Conservation (phyloP, 768 basidiomycete species). For the Phylloporus arenicola region DNA sequence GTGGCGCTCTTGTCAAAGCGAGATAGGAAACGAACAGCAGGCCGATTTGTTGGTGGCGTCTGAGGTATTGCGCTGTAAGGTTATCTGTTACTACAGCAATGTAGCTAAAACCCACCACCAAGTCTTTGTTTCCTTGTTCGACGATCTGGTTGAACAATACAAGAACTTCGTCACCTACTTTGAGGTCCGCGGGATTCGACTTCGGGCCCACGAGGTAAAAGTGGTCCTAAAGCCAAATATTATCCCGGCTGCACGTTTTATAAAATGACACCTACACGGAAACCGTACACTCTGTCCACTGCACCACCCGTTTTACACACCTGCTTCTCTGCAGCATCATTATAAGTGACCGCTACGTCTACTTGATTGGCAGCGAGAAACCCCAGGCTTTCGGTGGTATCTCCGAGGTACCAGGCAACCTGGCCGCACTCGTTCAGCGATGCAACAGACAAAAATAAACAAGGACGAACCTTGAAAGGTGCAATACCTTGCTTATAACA, state of each 20-base stretch:
- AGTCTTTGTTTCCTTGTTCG: slow-evolving; percentile 38
- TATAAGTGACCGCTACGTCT: slow-evolving; percentile 51
- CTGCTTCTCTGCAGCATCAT: slow-evolving; percentile 44
- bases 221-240: slow-evolving; percentile 36
- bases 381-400: slow-evolving; percentile 47
- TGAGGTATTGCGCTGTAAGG: slow-evolving; percentile 7
- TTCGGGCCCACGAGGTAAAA: slow-evolving; percentile 47
- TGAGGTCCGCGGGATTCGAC: slow-evolving; percentile 42
- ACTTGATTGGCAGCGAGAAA: slow-evolving; percentile 38
- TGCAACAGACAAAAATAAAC: slow-evolving; percentile 19
- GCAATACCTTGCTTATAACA: slow-evolving; percentile 12
- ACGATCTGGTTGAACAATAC: slow-evolving; percentile 47
- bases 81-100: neutral
- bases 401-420: slow-evolving; percentile 55
- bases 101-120: slow-evolving; percentile 26
- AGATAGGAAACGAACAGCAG: slow-evolving; percentile 46
- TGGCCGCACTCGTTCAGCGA: slow-evolving; percentile 12
- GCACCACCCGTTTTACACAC: slow-evolving; percentile 30
- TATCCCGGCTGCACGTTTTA: neutral
- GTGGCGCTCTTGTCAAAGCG: slow-evolving; percentile 57
- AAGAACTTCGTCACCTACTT: slow-evolving; percentile 29
- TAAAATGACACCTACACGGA: slow-evolving; percentile 33
- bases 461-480: slow-evolving; percentile 27
- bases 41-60: slow-evolving; percentile 28
- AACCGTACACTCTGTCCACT: slow-evolving; percentile 37